Evolutionary conservation across 805 yeast species (phyloP).

Genomic region (Saccharomyces eubayanus): DNA sequence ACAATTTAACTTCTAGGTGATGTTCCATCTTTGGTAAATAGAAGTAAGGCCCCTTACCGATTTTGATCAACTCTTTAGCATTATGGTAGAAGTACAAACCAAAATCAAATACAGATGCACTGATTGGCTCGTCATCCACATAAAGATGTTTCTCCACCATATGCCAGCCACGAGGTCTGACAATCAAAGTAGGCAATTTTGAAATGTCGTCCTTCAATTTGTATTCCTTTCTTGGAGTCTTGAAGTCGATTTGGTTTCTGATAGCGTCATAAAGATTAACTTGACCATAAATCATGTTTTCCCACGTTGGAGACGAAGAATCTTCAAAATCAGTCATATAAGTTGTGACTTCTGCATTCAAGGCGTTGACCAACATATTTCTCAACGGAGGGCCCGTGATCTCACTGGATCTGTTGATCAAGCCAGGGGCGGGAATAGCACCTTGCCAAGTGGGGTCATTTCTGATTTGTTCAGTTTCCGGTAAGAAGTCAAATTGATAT

Average conservation of each 20-base stretch:
- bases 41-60: slow-evolving; percentile 74
- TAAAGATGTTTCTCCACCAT: slow-evolving; percentile 63
- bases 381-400: slow-evolving; percentile 83
- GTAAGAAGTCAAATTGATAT: slow-evolving; percentile 49
- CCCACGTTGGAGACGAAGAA: slow-evolving; percentile 79
- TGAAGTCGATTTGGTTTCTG: slow-evolving; percentile 55
- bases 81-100: slow-evolving; percentile 72
- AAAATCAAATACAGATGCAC: slow-evolving; percentile 73
- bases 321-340: slow-evolving; percentile 86
- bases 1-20: slow-evolving; percentile 69
- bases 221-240: slow-evolving; percentile 37
- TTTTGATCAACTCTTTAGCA: slow-evolving; percentile 50
- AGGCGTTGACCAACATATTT: slow-evolving; percentile 75
- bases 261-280: slow-evolving; percentile 70
- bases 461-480: slow-evolving; percentile 63
- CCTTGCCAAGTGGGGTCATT: slow-evolving; percentile 72
- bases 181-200: slow-evolving; percentile 60
- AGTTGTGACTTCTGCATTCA: slow-evolving; percentile 70
- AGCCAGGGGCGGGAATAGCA: slow-evolving; percentile 61
- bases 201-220: slow-evolving; percentile 40
- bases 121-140: slow-evolving; percentile 67
- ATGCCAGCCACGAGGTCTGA: slow-evolving; percentile 88
- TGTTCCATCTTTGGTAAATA: slow-evolving; percentile 84
- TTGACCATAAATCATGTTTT: slow-evolving; percentile 71
- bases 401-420: slow-evolving; percentile 68